Evolutionary conservation across 225 moss, liverwort and hornwort species (phyloP), one percentile per base, ranked within the genome.

Genomic region (Antitrichia curtipendula): DNA sequence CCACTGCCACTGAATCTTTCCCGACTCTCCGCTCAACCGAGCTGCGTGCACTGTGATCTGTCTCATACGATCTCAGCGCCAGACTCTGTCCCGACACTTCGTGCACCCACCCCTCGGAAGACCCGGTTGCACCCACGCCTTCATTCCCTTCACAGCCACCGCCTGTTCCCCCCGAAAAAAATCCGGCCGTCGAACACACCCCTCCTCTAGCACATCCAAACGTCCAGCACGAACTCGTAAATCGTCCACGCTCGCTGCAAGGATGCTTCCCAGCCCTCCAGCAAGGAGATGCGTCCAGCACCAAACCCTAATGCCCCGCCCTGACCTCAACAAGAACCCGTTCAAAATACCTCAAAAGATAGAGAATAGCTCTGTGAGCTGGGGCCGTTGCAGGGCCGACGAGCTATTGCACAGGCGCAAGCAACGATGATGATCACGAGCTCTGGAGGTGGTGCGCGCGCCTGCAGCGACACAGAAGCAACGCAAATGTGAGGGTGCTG

Each of bases 1-100:
- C 60, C 83, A n/a, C n/a, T n/a, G 50, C 78, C 68, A 50, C 81
- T 68, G 75, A 75, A 43, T 69, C 87, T 69, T 62, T 62, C 40
- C 85, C 28, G 45, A 84, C 60, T 84, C 65, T 64, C 72, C 82
- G 74, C 88, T 88, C 86, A 23, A 80, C 87, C 86, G 71, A 92
- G 91, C 92, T 92, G 82, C 82, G 78, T 11, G 78, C 82, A 49
- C 88, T 78, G 85, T 86, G 89, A 92, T 91, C 89, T 90, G 86
- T 57, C 65, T 93, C 91, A 93, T 84, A 89, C 36, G 87, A 89
- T 73, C 90, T 92, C 52, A 88, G 72, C 60, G 61, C 75, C 90
- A 91, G 54, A 61, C 89, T 77, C 85, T 86, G 34, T 85, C 84
- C 85, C 91, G 58, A 84, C 89, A 77, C 88, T 88, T 79, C 57